phyloP scores from a whole-genome alignment of 495 filamentous ascomycete species.

The Choiromyces venosus region DNA sequence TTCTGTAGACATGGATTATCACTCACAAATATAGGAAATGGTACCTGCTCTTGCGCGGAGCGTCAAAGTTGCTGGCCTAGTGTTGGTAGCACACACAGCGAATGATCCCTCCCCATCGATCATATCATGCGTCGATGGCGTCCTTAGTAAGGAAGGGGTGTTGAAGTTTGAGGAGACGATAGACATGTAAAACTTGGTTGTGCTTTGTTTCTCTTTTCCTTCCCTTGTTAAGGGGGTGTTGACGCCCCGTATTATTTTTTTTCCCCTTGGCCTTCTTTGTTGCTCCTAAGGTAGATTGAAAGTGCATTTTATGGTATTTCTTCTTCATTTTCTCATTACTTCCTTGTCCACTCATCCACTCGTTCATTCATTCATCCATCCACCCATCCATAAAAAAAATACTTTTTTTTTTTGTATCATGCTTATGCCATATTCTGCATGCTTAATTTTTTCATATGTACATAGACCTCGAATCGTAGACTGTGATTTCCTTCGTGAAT shows the following conservation, averaged over 20 bases:
- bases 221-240: not conserved
- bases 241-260: not conserved
- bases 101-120: slow-evolving; percentile 41
- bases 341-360: not conserved
- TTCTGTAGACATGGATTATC: not conserved
- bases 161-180: slow-evolving; percentile 89
- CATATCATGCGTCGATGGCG: slow-evolving; percentile 70
- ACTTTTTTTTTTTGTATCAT: slow-evolving; percentile 12
- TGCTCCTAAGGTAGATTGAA: not conserved
- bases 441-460: slow-evolving; percentile 20
- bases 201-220: not conserved
- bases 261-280: not conserved
- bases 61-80: slow-evolving; percentile 88
- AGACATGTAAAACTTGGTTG: slow-evolving; percentile 60
- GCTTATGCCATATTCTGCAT: not conserved
- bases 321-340: not conserved
- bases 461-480: slow-evolving; percentile 9
- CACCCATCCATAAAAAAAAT: not conserved
- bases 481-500: not conserved
- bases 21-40: slow-evolving; percentile 58
- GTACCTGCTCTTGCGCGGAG: slow-evolving; percentile 86
- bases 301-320: not conserved
- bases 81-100: slow-evolving; percentile 84
- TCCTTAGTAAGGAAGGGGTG: slow-evolving; percentile 77
- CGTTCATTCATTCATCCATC: no score